These are phyloP conservation scores for Alternaria solani DNA, from an alignment of 2,329 filamentous ascomycete species.

Conservation along the genomic window DNA sequence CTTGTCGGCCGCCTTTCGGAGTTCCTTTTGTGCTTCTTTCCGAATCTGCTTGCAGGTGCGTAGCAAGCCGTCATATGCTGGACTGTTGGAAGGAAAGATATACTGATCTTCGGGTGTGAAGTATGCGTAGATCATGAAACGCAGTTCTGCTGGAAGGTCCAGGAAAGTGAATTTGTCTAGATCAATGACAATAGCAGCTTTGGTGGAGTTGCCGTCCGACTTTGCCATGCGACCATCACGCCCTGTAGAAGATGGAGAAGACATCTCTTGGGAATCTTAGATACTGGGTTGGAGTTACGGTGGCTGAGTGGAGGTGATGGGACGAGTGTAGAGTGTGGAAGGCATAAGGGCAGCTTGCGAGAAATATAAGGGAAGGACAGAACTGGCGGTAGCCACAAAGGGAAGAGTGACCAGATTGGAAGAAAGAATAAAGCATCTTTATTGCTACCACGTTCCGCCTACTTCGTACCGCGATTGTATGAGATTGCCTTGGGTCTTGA, in stretches of 20 bases:
- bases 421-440: too few species aligned
- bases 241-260: neutral
- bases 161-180: neutral
- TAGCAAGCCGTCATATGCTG: neutral
- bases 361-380: too few species aligned
- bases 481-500: too few species aligned
- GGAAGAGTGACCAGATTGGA: too few species aligned
- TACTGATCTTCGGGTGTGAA: neutral
- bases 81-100: rapidly evolving
- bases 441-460: too few species aligned
- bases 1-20: neutral
- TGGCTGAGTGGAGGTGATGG: neutral
- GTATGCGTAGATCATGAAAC: neutral
- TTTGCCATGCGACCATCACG: neutral
- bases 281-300: neutral
- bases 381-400: too few species aligned
- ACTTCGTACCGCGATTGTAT: too few species aligned
- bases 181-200: neutral
- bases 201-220: neutral
- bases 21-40: neutral
- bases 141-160: neutral
- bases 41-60: neutral
- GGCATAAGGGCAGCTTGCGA: too few species aligned
- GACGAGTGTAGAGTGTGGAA: neutral
- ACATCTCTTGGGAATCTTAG: neutral